Conservation (phyloP, 331 rosid genomes). For the Acacia pycnantha region DNA sequence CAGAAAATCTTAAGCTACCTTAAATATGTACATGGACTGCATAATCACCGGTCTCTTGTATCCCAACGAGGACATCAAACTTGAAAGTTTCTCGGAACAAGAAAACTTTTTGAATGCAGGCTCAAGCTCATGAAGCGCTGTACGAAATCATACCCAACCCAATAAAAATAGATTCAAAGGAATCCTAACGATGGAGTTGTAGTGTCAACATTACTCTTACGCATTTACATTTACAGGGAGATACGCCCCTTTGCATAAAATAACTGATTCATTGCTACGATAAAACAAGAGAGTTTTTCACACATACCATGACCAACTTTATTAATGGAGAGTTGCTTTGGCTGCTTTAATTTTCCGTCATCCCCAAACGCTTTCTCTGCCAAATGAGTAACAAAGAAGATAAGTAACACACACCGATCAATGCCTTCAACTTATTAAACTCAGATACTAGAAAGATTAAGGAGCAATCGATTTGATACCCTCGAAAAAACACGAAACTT, state of each 20-base stretch:
- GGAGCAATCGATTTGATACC: conserved; percentile 37
- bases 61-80: conserved; percentile 68
- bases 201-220: not conserved
- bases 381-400: conserved; percentile 22
- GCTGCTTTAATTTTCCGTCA: conserved; percentile 81
- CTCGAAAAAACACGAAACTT: conserved; percentile 84
- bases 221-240: not conserved
- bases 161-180: conserved; percentile 19
- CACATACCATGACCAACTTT: conserved; percentile 89
- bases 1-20: conserved; percentile 49
- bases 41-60: conserved; percentile 74
- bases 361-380: conserved; percentile 89
- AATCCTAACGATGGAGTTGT: not conserved
- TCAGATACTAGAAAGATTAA: conserved; percentile 2
- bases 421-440: not conserved
- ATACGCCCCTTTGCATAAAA: not conserved
- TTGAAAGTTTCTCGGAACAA: conserved; percentile 57
- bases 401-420: not conserved
- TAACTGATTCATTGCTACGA: not conserved
- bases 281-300: not conserved
- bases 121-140: conserved; percentile 85
- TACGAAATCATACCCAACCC: conserved; percentile 31
- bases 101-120: conserved; percentile 79
- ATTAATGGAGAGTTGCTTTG: conserved; percentile 79
- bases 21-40: conserved; percentile 96